These are phyloP conservation scores for Nitzschia inconspicua DNA, from an alignment of 108 stramenopile species.

Conservation along the genomic window DNA sequence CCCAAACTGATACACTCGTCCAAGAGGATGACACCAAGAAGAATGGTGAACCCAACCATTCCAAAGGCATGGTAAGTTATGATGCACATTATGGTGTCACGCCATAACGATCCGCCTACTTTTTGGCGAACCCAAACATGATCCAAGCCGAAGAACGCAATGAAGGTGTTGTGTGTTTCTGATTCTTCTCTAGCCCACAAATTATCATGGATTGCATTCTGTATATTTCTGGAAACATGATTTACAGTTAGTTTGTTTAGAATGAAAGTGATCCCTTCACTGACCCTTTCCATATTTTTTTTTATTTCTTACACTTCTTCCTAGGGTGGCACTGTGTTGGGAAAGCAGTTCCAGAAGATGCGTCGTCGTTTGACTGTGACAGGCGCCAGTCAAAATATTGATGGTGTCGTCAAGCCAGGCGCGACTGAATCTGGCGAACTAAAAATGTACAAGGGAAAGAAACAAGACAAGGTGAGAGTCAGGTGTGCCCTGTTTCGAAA, in stretches of 20 bases:
- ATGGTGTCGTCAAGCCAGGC: constrained; percentile 49
- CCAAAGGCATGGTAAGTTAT: constrained; percentile 25
- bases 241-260: too few species aligned
- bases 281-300: background rate
- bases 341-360: constrained; percentile 73
- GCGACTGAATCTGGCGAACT: constrained; percentile 21
- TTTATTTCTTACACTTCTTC: background rate
- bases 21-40: too few species aligned
- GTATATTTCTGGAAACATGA: too few species aligned
- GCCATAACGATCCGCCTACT: too few species aligned
- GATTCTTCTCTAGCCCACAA: too few species aligned
- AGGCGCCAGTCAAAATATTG: constrained; percentile 71
- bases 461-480: constrained; percentile 23
- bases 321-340: constrained; percentile 33
- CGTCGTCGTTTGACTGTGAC: constrained; percentile 88
- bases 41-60: constrained; percentile 16
- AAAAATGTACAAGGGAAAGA: constrained; percentile 20
- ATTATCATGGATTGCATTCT: too few species aligned
- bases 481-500: background rate
- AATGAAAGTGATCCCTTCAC: background rate
- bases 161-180: too few species aligned
- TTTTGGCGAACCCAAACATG: too few species aligned
- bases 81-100: too few species aligned
- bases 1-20: too few species aligned
- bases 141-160: too few species aligned